These are phyloP conservation scores for Cryoendolithus antarcticus DNA, from an alignment of 2,329 filamentous ascomycete species.

Conservation along the genomic window DNA sequence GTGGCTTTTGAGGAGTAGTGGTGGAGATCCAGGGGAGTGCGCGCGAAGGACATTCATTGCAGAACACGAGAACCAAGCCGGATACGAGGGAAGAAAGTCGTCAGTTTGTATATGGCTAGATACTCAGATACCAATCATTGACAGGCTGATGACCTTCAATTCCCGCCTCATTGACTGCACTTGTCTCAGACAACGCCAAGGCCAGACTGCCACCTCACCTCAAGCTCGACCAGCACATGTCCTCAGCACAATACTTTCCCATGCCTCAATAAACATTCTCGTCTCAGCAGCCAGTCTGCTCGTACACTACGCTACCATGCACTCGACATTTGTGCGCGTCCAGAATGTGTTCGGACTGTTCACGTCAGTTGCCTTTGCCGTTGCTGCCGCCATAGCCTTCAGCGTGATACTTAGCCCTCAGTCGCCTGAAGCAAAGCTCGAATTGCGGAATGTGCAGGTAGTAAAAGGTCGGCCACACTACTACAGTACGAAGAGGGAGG, in stretches of 20 bases:
- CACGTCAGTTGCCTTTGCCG: constrained; percentile 77
- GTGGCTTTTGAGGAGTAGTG: no score
- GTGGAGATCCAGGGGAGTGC: no score
- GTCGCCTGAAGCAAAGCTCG: constrained; percentile 51
- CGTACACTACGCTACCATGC: constrained; percentile 47
- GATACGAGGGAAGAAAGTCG: no score
- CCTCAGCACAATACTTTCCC: background rate
- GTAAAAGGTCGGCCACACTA: constrained; percentile 90
- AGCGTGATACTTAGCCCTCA: constrained; percentile 63
- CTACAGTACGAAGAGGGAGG: constrained; percentile 83
- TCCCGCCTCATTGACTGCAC: no score
- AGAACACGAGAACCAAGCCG: no score
- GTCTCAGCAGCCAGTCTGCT: constrained; percentile 1
- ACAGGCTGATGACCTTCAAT: no score
- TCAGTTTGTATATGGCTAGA: no score
- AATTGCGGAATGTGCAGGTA: constrained; percentile 69
- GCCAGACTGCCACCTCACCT: constrained; percentile 1
- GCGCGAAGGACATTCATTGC: no score
- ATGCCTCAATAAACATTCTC: constrained; percentile 1
- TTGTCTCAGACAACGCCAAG: constrained; percentile 1
- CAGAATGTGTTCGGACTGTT: constrained; percentile 98
- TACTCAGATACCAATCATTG: no score
- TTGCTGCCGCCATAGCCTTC: constrained; percentile 67
- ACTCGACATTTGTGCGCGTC: constrained; percentile 69
- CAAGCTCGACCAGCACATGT: background rate